Evolutionary conservation across 139 green algal genomes (phyloP).

Genomic region (Coelastrella sp.): DNA sequence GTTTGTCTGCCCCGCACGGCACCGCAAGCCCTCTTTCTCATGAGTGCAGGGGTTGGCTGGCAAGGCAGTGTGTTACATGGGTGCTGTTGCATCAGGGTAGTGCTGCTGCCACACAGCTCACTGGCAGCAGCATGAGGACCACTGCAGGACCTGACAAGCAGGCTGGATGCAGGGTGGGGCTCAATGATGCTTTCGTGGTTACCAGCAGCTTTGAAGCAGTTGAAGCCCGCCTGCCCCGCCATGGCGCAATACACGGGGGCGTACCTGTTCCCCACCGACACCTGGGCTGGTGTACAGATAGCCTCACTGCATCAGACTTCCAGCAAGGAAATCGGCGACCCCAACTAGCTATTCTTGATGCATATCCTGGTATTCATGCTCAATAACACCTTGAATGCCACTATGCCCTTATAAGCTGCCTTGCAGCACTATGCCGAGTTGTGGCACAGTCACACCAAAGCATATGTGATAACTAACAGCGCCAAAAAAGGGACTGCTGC

Average conservation of each 20-base stretch:
- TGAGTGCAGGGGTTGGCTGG: constrained; percentile 38
- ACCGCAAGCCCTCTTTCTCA: constrained; percentile 38
- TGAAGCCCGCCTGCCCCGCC: background rate
- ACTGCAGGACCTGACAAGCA: background rate
- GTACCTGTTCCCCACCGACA: no score
- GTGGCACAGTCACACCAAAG: no score
- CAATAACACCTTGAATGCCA: no score
- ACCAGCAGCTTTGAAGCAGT: background rate
- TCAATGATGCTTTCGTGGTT: background rate
- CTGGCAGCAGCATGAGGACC: constrained; percentile 16
- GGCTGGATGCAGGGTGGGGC: background rate
- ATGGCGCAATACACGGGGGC: background rate
- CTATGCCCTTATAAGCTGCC: no score
- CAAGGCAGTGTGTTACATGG: background rate
- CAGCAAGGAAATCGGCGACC: no score
- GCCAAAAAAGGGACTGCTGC: background rate
- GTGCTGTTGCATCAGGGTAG: constrained; percentile 39
- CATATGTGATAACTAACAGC: no score
- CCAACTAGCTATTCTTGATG: no score
- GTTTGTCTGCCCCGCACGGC: constrained; percentile 30
- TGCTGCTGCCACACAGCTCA: constrained; percentile 7
- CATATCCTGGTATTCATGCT: no score
- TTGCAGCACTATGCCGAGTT: no score
- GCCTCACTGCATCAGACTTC: no score
- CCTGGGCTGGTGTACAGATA: no score